phyloP scores from a whole-genome alignment of 208 protist genomes.

The Trypanosomatidae sp. region DNA sequence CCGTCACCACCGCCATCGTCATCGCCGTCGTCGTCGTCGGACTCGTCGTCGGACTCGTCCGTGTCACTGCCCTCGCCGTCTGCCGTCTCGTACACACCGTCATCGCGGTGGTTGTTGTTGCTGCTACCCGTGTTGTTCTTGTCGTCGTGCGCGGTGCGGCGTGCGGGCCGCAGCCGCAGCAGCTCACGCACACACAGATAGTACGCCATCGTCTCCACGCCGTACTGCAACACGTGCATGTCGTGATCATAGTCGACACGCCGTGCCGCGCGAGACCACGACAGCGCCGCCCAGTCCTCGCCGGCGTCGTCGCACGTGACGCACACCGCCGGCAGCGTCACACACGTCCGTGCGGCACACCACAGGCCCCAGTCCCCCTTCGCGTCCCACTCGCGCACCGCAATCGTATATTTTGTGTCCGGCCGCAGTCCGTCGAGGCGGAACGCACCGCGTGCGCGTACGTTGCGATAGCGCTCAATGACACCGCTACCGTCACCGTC shows the following conservation, averaged over 20 bases:
- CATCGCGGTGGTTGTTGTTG: background rate
- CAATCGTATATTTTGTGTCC: slow-evolving; percentile 85
- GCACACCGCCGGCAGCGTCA: slow-evolving; percentile 66
- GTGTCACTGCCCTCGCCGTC: too few relatives aligned
- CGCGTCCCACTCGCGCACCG: slow-evolving; percentile 82
- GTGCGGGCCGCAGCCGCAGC: background rate
- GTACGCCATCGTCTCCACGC: slow-evolving; percentile 48
- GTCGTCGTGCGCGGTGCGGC: background rate
- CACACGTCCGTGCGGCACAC: slow-evolving; percentile 64
- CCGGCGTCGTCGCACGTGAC: slow-evolving; percentile 48
- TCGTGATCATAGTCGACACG: slow-evolving; percentile 78
- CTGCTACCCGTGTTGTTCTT: slow-evolving; percentile 1
- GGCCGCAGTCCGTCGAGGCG: slow-evolving; percentile 59
- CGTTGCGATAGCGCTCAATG: slow-evolving; percentile 57
- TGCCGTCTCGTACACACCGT: too few relatives aligned
- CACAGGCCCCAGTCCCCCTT: slow-evolving; percentile 86
- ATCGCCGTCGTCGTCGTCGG: background rate
- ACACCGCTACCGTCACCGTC: slow-evolving; percentile 1
- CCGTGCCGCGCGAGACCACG: slow-evolving; percentile 43
- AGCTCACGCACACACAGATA: slow-evolving; percentile 70
- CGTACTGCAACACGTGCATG: slow-evolving; percentile 68
- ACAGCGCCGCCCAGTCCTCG: slow-evolving; percentile 58
- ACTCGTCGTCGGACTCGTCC: too few relatives aligned
- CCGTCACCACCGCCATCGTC: background rate
- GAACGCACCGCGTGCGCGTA: slow-evolving; percentile 63